Conservation (phyloP, 176 grass and related monocot genomes). For the Hsuehochloa calcarea region DNA sequence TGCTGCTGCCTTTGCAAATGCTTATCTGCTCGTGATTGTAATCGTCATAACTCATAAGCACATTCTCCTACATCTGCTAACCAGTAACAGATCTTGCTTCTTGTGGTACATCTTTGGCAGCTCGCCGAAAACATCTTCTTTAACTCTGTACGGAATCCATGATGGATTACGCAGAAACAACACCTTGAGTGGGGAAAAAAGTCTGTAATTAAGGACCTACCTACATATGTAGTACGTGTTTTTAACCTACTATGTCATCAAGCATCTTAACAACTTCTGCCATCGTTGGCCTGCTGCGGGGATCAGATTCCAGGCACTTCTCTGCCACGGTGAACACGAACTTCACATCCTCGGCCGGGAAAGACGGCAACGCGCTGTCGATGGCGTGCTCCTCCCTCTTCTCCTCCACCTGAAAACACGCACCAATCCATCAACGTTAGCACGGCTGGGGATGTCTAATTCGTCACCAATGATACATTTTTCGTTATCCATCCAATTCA, state of each 20-base stretch:
- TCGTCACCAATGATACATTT: not conserved
- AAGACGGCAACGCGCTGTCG: constrained; percentile 44
- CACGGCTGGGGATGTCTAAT: not conserved
- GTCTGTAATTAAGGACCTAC: not conserved
- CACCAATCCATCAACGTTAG: not conserved
- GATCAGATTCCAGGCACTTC: constrained; percentile 73
- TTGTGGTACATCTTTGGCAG: not conserved
- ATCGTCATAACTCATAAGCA: not conserved
- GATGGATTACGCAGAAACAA: constrained; percentile 2
- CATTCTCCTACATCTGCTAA: not conserved
- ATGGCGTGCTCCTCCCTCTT: constrained; percentile 66
- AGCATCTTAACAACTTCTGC: constrained; percentile 62
- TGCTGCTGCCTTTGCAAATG: not conserved
- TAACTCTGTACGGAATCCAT: not conserved
- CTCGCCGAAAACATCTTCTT: not conserved
- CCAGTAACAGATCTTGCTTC: not conserved
- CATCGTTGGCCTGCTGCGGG: constrained; percentile 62
- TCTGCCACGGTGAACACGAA: constrained; percentile 56
- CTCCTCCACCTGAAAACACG: constrained; percentile 51
- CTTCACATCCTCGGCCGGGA: constrained; percentile 45
- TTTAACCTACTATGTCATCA: not conserved
- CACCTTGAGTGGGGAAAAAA: not conserved
- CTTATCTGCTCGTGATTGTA: not conserved
- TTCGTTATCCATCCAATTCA: not conserved
- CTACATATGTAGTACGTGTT: not conserved